phyloP scores from a whole-genome alignment of 2,329 filamentous ascomycete genomes.

The Dactylellina leptospora region DNA sequence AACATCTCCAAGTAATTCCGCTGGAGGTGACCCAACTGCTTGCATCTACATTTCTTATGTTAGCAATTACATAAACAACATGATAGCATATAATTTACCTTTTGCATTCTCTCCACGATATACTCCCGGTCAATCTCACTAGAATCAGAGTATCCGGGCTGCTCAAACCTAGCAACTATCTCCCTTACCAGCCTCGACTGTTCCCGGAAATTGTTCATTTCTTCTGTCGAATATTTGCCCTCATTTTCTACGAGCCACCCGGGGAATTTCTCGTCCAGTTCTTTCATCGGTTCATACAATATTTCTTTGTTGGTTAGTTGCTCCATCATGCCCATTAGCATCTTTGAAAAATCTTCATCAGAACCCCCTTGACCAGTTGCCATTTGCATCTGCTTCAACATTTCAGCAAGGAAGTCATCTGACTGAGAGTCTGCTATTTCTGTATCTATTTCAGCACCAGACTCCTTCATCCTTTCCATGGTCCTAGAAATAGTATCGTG shows the following conservation, averaged over 20 bases:
- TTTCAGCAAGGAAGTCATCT: constrained; percentile 87
- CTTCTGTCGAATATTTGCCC: constrained; percentile 71
- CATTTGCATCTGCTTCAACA: constrained; percentile 86
- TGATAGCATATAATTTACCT: too few species aligned
- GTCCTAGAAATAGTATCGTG: constrained; percentile 92
- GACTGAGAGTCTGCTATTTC: constrained; percentile 71
- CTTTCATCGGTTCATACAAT: constrained; percentile 98
- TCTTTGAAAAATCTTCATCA: constrained; percentile 91
- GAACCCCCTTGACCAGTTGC: constrained; percentile 67
- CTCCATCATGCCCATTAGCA: constrained; percentile 98
- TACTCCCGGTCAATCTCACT: constrained; percentile 85
- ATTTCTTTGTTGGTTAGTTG: constrained; percentile 98
- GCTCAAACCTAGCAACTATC: constrained; percentile 89
- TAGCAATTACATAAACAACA: too few species aligned
- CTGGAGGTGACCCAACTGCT: constrained; percentile 86
- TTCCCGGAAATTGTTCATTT: constrained; percentile 80
- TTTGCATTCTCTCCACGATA: constrained; percentile 97
- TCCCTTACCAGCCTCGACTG: constrained; percentile 82
- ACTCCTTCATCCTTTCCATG: constrained; percentile 94
- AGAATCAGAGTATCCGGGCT: constrained; percentile 79
- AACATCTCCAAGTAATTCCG: constrained; percentile 91
- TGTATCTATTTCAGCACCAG: constrained; percentile 81
- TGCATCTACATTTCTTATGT: too few species aligned
- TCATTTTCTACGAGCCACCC: constrained; percentile 84
- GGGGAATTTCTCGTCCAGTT: constrained; percentile 90